Base-by-base conservation (phyloP, 495 filamentous ascomycete genomes). In the Talaromyces adpressus region DNA sequence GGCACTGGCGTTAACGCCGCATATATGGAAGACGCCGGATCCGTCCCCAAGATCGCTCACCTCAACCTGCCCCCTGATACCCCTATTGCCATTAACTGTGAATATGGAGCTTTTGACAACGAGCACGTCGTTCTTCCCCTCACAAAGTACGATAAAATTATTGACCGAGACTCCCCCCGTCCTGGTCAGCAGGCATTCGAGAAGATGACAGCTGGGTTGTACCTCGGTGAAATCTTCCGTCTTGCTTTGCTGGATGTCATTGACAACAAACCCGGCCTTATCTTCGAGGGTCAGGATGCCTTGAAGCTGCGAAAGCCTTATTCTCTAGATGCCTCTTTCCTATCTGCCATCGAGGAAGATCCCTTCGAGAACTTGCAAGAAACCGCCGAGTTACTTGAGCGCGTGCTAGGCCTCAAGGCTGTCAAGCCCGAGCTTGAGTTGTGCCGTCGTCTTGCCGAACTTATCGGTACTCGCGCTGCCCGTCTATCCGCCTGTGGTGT, bases 61-160 rank as follows among this genome's bases (percentile, higher is more conserved):
- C 84, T 95, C 82, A 93, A 93, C 64, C 84, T 98, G n/a, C 90
- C 91, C 45, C 84, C 92, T 1, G 87, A 92, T 62, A 88, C 89
- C 72, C 92, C 91, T 56, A 93, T 98, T 77, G 94, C 93, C 52
- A 98, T 98, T 79, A 98, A 98, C 82, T 98, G 94, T 81, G 94
- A 98, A 77, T 98, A 92, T 82, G 94, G 94, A 57, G 95, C 94
- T 58, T 98, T 98, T 72, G 94, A 98, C 77, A 98, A 97, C 75
- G 93, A 98, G 76, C 89, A 93, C 77, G 81, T 89, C 61, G 89
- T 98, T 56, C 87, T 98, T 20, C 95, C 94, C 16, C 88, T 90
- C 34, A 97, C 93, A 23, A 86, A 85, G 58, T 88, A 85, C 58
- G 93, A 98, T 73, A 78, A 89, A 64, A 85, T 90, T 70, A 90